These are phyloP conservation scores for Candida gorgasii DNA, from an alignment of 805 yeast species.

Conservation along the genomic window DNA sequence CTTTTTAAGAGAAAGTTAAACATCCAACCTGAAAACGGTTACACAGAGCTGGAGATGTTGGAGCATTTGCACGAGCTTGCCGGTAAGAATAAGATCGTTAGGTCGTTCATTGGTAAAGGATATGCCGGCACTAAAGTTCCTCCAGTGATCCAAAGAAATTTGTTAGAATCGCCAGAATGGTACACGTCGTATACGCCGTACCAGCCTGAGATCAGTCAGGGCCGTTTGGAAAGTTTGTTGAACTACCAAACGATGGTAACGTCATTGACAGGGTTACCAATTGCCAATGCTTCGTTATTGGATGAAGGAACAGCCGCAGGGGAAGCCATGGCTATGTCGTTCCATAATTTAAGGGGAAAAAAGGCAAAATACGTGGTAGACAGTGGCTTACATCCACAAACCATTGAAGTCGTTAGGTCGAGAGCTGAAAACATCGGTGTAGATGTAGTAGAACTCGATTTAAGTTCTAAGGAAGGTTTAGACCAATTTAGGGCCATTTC, in stretches of 20 bases:
- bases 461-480: slow-evolving; percentile 43
- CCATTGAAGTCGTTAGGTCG: slow-evolving; percentile 72
- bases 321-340: slow-evolving; percentile 90
- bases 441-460: slow-evolving; percentile 58
- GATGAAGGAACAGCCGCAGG: slow-evolving; percentile 99
- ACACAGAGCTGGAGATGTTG: slow-evolving; percentile 78
- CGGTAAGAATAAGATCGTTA: slow-evolving; percentile 66
- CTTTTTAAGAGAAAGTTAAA: slow-evolving; percentile 65
- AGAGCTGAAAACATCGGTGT: slow-evolving; percentile 78
- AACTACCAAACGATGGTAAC: slow-evolving; percentile 92
- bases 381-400: slow-evolving; percentile 77
- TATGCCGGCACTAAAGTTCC: slow-evolving; percentile 90
- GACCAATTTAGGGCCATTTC: slow-evolving; percentile 24
- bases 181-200: slow-evolving; percentile 98
- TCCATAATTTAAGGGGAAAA: slow-evolving; percentile 65
- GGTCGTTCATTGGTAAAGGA: slow-evolving; percentile 89
- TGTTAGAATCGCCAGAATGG: slow-evolving; percentile 96
- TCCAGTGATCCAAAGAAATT: slow-evolving; percentile 88
- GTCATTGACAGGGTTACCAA: slow-evolving; percentile 90
- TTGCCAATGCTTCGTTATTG: slow-evolving; percentile 90
- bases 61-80: slow-evolving; percentile 69
- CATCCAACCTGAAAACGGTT: slow-evolving; percentile 72
- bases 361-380: slow-evolving; percentile 72
- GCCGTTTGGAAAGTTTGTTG: slow-evolving; percentile 84
- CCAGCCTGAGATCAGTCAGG: slow-evolving; percentile 98